Conservation (phyloP, 2,329 filamentous ascomycete genomes). For the Ramularia collo-cygni region DNA sequence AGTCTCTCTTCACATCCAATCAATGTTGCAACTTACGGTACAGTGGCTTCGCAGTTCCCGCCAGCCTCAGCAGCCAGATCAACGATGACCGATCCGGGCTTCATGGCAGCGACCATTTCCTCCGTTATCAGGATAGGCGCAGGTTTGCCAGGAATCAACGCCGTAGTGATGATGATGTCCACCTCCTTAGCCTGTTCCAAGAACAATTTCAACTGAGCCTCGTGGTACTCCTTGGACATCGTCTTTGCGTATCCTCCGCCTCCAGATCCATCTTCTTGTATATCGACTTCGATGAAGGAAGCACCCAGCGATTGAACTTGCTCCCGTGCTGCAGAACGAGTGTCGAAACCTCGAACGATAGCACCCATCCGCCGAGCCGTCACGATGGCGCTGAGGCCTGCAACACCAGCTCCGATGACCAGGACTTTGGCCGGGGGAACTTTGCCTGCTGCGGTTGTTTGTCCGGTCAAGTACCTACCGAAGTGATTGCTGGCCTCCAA, state of each 20-base stretch:
- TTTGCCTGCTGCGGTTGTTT: slow-evolving; percentile 83
- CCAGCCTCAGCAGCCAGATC: slow-evolving; percentile 83
- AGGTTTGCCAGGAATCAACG: slow-evolving; percentile 77
- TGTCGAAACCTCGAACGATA: slow-evolving; percentile 85
- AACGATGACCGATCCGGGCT: slow-evolving; percentile 79
- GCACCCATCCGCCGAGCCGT: slow-evolving; percentile 80
- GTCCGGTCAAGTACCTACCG: slow-evolving; percentile 79
- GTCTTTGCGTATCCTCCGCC: slow-evolving; percentile 86
- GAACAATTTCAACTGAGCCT: slow-evolving; percentile 88
- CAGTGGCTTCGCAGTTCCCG: slow-evolving; percentile 78
- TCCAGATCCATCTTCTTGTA: slow-evolving; percentile 77
- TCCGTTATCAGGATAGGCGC: slow-evolving; percentile 81
- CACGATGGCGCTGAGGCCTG: slow-evolving; percentile 80
- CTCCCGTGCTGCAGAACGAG: slow-evolving; percentile 77
- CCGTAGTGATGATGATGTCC: slow-evolving; percentile 88
- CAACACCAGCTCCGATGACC: slow-evolving; percentile 84
- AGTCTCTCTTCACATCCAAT: too few relatives aligned
- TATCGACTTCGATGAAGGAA: slow-evolving; percentile 80
- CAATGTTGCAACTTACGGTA: too few relatives aligned
- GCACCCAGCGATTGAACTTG: slow-evolving; percentile 86
- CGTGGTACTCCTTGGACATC: slow-evolving; percentile 91
- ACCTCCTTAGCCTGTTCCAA: slow-evolving; percentile 80
- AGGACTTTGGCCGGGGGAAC: slow-evolving; percentile 87
- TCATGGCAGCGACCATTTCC: slow-evolving; percentile 76
- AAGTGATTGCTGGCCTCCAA: slow-evolving; percentile 85